phyloP scores from a whole-genome alignment of 192 early-diverging fungal genomes.

The Umbelopsis isabellina region DNA sequence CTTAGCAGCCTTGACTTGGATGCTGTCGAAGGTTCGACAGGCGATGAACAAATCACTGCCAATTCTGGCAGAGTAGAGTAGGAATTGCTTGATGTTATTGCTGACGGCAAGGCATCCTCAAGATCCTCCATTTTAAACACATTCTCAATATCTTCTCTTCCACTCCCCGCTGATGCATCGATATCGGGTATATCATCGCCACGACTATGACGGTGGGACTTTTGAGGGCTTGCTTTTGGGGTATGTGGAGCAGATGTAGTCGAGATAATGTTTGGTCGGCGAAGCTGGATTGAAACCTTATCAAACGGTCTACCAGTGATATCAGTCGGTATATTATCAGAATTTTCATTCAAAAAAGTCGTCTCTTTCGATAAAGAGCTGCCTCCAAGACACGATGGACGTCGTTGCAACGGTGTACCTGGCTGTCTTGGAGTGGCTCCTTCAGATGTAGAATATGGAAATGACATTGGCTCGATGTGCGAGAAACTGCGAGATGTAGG shows the following conservation, averaged over 20 bases:
- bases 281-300: constrained; percentile 21
- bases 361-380: background rate
- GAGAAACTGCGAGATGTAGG: constrained; percentile 17
- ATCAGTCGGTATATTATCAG: background rate
- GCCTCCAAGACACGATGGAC: background rate
- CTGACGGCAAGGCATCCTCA: background rate
- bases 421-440: background rate
- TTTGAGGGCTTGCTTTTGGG: constrained; percentile 17
- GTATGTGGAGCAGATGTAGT: constrained; percentile 40
- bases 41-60: background rate
- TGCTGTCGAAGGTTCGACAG: background rate
- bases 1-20: background rate
- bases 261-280: constrained; percentile 21
- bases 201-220: constrained; percentile 8
- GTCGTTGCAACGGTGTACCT: no score
- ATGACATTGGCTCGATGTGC: constrained; percentile 1
- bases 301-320: background rate
- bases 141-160: constrained; percentile 1
- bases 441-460: background rate
- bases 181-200: constrained; percentile 14
- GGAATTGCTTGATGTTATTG: background rate
- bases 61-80: constrained; percentile 8
- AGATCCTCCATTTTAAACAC: constrained; percentile 36
- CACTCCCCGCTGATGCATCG: background rate
- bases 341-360: background rate